Base-by-base conservation (phyloP, 306 rosid species). In the Lupinus albus region DNA sequence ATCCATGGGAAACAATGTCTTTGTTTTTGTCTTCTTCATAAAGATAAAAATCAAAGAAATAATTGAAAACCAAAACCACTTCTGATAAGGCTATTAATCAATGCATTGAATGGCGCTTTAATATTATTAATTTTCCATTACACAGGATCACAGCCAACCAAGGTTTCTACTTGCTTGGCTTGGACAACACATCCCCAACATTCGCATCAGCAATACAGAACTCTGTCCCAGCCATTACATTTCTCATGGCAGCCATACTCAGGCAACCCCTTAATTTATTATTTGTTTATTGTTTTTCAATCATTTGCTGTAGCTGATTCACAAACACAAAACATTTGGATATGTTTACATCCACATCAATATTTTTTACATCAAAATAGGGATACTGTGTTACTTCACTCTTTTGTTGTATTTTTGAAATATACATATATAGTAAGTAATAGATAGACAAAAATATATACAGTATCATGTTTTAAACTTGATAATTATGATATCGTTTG, bases 161-260 rank as follows among this genome's bases (percentile, higher is more conserved):
- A 76, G 99, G 97, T 32, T 93, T 90, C 80, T 93, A 93, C 86
- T 86, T 93, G 85, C 88, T 93, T 74, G 99, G 99, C 1, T 79
- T 93, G 73, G 99, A 93, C 78, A 88, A 93, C 86, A 93, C 99
- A 25, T 80, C 99, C 0, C 99, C 99, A 11, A 93, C 99, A 68
- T 93, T 93, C 52, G 99, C 99, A 56, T 90, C 99, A 17, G 94
- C 96, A 0, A 93, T 93, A 32, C 99, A 93, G 68, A 93, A 93
- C 85, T 90, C 99, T 1, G 99, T 93, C 42, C 99, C 99, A 0
- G 99, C 99, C 66, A 93, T 93, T 39, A 93, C 99, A 49, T 90
- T 93, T 74, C 96, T 93, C 12, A 93, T 93, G 99, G 99, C 99
- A 64, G 94, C 64, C 63, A 0, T 93, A 59, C 90, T 93, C 60